Evolutionary conservation across 768 basidiomycete genomes (phyloP).

Genomic region (Phanerochaete carnosa): DNA sequence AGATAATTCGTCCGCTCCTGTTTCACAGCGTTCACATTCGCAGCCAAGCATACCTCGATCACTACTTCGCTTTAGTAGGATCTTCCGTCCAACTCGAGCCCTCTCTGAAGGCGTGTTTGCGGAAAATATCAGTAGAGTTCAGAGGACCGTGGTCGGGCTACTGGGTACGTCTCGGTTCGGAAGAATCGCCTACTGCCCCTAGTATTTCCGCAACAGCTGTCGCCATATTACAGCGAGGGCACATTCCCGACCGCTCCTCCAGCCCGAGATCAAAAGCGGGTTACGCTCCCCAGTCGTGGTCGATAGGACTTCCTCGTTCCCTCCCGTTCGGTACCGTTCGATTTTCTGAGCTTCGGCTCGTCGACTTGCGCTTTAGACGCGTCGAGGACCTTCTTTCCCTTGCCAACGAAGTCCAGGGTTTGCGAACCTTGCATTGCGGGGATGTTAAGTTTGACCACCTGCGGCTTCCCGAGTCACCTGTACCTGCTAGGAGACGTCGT

Average conservation of each 20-base stretch:
- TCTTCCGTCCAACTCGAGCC: not conserved
- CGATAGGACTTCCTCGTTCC: not conserved
- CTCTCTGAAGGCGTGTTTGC: not conserved
- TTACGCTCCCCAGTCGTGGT: not conserved
- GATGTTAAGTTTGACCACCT: not conserved
- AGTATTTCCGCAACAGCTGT: not conserved
- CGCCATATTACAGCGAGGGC: not conserved
- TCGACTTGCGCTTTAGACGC: not conserved
- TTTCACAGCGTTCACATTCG: not conserved
- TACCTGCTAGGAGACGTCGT: not conserved
- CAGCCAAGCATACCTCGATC: not conserved
- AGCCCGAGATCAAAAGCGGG: not conserved
- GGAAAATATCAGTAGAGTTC: not conserved
- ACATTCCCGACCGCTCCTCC: not conserved
- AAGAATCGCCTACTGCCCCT: too few relatives aligned
- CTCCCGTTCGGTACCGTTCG: not conserved
- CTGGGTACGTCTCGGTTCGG: not conserved
- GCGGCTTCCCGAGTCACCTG: not conserved
- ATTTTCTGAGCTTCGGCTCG: not conserved
- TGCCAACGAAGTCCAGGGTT: not conserved
- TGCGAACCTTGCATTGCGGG: not conserved
- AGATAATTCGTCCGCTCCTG: not conserved
- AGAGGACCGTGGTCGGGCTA: not conserved
- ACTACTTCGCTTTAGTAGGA: not conserved
- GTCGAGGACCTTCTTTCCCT: not conserved